Evolutionary conservation across 306 rosid genomes (phyloP), one percentile per base, ranked within the genome.

Genomic region (Cyamopsis tetragonoloba): DNA sequence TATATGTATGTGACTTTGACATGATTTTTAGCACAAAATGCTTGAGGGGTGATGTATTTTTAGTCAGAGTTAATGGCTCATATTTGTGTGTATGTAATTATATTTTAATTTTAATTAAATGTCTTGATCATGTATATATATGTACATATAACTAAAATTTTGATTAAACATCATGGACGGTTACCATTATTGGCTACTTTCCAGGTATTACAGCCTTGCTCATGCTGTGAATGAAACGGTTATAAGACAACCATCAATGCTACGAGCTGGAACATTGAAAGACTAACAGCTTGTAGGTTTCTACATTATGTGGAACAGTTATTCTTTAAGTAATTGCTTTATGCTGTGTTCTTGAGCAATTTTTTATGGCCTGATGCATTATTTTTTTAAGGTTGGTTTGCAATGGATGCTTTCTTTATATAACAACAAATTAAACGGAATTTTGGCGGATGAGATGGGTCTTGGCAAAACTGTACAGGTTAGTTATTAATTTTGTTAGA

Each of bases 361-460:
- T 27, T n/a, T 62, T 57, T 24, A 43, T 19, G 46, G 22, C 74
- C 24, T 79, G 59, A 20, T 41, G 23, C 61, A 31, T 61, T 65
- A 12, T 62, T 57, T 67, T 72, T 68, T 68, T 39, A 74, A 95
- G 99, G 99, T 95, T 81, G 99, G 99, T 54, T 83, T 95, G 75
- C 99, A 95, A 78, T 95, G 99, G 99, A 95, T 95, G 99, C 97
- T 95, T 81, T 95, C 99, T 41, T 78, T 95, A 81, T 95, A 95
- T 82, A 95, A 95, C 95, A 95, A 95, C 85, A 95, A 95, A 73
- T 82, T 95, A 75, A 95, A 95, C 48, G 99, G 99, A 78, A 95
- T 95, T 67, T 84, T 95, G 69, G 99, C 99, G 1, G 99, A 95
- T 88, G 99, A 95, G 87, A 95, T 95, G 99, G 99, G 99, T 78